These are phyloP conservation scores for Stromatinia cepivora DNA, from an alignment of 2,329 filamentous ascomycete genomes.

Conservation along the genomic window DNA sequence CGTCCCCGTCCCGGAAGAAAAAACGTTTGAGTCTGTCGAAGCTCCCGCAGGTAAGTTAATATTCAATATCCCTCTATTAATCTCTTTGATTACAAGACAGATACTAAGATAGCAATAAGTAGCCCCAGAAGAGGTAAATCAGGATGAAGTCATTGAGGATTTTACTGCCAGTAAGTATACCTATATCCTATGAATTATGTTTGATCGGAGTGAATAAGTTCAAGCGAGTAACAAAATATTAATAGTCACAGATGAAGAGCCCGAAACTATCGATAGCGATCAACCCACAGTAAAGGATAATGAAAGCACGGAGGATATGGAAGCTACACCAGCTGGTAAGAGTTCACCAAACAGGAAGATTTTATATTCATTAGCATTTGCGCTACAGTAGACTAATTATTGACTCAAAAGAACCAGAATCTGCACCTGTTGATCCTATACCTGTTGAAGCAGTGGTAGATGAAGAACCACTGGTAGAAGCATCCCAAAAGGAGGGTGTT, in stretches of 20 bases:
- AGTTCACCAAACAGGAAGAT: neutral
- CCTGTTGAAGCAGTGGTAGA: neutral
- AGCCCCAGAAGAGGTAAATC: neutral
- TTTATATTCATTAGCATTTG: neutral
- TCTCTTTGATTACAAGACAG: neutral
- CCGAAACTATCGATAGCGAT: too few species aligned
- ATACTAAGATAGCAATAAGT: neutral
- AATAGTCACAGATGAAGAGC: constrained; percentile 1
- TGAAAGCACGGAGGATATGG: neutral
- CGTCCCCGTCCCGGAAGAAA: neutral
- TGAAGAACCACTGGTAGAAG: neutral
- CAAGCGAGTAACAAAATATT: neutral
- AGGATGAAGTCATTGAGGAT: neutral
- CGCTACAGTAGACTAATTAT: neutral
- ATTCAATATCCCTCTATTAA: neutral
- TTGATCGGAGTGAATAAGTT: neutral
- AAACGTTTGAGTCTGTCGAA: neutral
- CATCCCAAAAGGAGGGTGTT: neutral
- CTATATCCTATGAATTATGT: neutral
- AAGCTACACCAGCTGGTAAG: neutral
- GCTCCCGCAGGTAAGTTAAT: neutral
- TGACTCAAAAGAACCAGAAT: neutral
- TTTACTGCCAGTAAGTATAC: neutral
- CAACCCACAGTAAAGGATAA: neutral
- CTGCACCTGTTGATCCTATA: neutral